phyloP scores from a whole-genome alignment of 2,329 filamentous ascomycete genomes.

The Phaeosphaeria sp. region DNA sequence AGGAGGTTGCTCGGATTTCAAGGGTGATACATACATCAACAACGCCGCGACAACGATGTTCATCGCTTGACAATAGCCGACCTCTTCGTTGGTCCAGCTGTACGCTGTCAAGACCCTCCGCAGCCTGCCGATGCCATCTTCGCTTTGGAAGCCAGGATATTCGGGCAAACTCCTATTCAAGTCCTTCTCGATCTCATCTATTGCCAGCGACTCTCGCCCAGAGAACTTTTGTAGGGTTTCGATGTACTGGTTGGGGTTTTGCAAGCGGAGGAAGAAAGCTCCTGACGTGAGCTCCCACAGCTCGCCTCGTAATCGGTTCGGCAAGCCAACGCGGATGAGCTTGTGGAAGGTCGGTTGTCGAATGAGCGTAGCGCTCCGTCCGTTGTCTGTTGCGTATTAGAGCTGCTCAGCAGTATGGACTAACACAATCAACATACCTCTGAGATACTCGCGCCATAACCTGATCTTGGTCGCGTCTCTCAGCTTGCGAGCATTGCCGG shows the following conservation, averaged over 20 bases:
- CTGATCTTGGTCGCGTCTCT: constrained; percentile 97
- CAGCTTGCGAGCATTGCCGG: constrained; percentile 91
- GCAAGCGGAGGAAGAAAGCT: constrained; percentile 84
- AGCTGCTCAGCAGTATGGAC: not conserved
- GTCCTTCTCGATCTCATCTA: constrained; percentile 99
- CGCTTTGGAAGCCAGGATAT: constrained; percentile 95
- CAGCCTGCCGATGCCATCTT: constrained; percentile 90
- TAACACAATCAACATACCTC: constrained; percentile 55
- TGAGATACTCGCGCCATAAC: constrained; percentile 93
- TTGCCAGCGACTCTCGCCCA: constrained; percentile 88
- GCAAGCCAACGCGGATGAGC: constrained; percentile 91
- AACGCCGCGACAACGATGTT: constrained; percentile 99
- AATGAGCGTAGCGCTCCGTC: constrained; percentile 88
- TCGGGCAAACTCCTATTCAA: constrained; percentile 95
- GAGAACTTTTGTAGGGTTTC: constrained; percentile 85
- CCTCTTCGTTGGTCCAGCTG: constrained; percentile 94
- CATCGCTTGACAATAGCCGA: constrained; percentile 99
- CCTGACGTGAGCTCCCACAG: constrained; percentile 96
- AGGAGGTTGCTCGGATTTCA: constrained; percentile 9
- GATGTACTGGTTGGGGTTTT: constrained; percentile 81
- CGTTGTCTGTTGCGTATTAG: constrained; percentile 70
- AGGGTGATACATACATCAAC: constrained; percentile 69
- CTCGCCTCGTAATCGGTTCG: constrained; percentile 90
- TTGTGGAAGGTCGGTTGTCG: constrained; percentile 98
- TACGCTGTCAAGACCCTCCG: constrained; percentile 94